Evolutionary conservation across 23 red algal species (phyloP), one percentile per base, ranked within the genome.

Genomic region (Porphyridium purpureum): DNA sequence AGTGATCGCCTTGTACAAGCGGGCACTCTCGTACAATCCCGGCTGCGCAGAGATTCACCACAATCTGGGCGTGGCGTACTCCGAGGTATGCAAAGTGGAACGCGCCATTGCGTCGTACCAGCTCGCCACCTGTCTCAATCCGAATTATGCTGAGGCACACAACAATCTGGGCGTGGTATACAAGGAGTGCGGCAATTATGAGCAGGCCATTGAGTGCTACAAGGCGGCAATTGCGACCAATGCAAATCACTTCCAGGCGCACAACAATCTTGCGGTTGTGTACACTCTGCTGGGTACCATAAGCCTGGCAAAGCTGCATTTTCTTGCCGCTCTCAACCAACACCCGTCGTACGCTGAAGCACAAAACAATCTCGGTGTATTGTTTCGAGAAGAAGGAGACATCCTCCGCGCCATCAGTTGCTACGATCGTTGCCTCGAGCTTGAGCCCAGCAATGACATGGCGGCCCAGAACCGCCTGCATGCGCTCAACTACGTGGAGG

Each of bases 191-290:
- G 69, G 80, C 17, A 85, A 85, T 49, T 35, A 72, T 26, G 57
- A 85, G 27, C 33, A 38, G 25, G 68, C 80, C 8, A 52, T 85
- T 27, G 80, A 63, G 15, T 74, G 53, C 35, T 85, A 85, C 58
- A 77, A 76, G 38, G 59, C 56, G 34, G 80, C 80, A 4, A 9
- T 85, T 19, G 33, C 38, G 49, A 49, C 50, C 27, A 64, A 85
- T 50, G 38, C 49, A 11, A 59, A 76, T 21, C 64, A 85, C 47
- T 64, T 68, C 58, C 66, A 85, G 36, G 73, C 80, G 19, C 80
- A 85, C 15, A 74, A 73, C n/a, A 66, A 85, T 19, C 63, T 85
- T 61, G 80, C 80, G 7, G 80, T 85, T 6, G 66, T 85, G 1
- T 85, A 85, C 38, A 85, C 80, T 1, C 52, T 85, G 7, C 28